Evolutionary conservation across 2,329 filamentous ascomycete genomes (phyloP).

Genomic region (Diaporthe velutina): DNA sequence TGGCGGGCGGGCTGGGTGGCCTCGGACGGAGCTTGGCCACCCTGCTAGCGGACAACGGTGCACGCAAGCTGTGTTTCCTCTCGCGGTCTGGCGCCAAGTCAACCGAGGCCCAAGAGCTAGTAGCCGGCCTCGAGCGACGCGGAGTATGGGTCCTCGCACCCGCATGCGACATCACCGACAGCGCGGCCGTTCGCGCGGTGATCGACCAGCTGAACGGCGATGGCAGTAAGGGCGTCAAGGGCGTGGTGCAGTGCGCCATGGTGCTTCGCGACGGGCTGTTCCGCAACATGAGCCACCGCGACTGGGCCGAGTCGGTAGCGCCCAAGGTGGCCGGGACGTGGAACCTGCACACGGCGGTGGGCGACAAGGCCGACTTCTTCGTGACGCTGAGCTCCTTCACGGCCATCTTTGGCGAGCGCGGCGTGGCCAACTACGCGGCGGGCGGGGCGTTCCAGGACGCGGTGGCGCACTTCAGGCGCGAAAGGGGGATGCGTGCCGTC

Average conservation of each 20-base stretch:
- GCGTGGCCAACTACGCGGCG: neutral
- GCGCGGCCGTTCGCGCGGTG: neutral
- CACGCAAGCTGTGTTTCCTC: neutral
- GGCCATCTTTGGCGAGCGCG: neutral
- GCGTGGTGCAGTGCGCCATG: conserved; percentile 65
- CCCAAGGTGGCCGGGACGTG: conserved; percentile 66
- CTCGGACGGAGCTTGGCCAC: conserved; percentile 3
- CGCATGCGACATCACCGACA: neutral
- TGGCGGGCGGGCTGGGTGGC: conserved; percentile 25
- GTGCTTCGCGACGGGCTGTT: conserved; percentile 62
- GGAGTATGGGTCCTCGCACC: neutral
- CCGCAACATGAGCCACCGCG: conserved; percentile 63
- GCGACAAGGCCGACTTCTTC: conserved; percentile 41
- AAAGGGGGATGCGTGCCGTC: neutral
- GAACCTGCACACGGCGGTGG: conserved; percentile 64
- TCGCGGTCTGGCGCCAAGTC: neutral
- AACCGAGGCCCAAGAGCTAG: neutral
- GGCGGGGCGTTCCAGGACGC: neutral
- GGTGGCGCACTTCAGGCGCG: neutral
- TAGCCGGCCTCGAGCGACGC: neutral
- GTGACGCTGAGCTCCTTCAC: neutral
- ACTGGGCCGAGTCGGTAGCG: conserved; percentile 58
- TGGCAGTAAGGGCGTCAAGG: conserved; percentile 41
- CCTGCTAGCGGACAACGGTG: conserved; percentile 18
- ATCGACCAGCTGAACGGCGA: neutral